Evolutionary conservation across 805 yeast species (phyloP), one percentile per base, ranked within the genome.

Genomic region (Zygotorulaspora sp.): DNA sequence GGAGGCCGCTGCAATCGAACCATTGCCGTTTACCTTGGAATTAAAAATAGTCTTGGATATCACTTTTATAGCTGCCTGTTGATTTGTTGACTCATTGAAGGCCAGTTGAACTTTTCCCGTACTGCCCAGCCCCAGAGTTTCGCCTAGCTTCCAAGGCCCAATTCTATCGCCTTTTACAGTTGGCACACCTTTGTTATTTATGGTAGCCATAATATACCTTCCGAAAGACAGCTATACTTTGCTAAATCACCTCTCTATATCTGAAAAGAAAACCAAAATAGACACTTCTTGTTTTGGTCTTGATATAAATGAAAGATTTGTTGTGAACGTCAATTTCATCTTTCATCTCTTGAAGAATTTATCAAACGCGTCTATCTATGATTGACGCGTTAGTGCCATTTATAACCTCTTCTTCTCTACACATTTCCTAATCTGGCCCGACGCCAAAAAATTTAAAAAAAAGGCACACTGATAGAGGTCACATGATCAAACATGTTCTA

Each of bases 81-180:
- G 82, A 33, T 92, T 92, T 1, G 92, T 82, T 37, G 75, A 74
- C 29, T 79, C 74, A 59, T 92, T 94, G 50, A 87, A 82, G 11
- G 98, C 97, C 39, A 92, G 71, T 43, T 96, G 70, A 12, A 92
- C 98, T 45, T 97, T 75, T 16, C 98, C 97, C 1, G 96, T 86
- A 10, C 95, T 83, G n/a, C 98, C 98, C 42, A 94, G 74, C 16
- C 98, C 98, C 35, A 92, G 68, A 2, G 98, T 92, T 49, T 90
- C 75, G 19, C 97, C 97, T 24, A 92, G 68, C 57, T 87, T 84
- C 98, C 98, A 92, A 2, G 98, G 97, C 2, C 98, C 98, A 30
- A 92, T 55, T 32, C 49, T 55, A 44, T 61, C 57, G 36, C 60
- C 80, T 49, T 77, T 56, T 13, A 58, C 41, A 28, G 58, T 48